Conservation (phyloP, 441 rosid species). For the Erysimum cheiri region DNA sequence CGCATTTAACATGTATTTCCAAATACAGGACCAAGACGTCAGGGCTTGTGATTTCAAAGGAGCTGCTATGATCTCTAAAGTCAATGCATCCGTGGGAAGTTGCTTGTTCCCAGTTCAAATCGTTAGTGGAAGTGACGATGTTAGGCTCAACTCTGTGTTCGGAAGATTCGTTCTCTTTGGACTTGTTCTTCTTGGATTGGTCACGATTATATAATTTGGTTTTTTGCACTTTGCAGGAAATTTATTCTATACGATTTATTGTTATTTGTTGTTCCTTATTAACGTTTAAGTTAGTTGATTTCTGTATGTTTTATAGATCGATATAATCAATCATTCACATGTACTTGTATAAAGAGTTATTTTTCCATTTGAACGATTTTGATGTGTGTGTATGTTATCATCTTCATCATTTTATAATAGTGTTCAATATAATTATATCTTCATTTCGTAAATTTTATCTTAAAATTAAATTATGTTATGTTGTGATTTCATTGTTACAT, state of each 20-base stretch:
- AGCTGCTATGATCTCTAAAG: constrained; percentile 48
- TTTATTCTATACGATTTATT: not conserved
- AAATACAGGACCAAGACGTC: constrained; percentile 59
- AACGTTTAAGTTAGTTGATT: constrained; percentile 34
- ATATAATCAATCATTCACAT: constrained; percentile 5
- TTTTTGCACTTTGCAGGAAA: constrained; percentile 12
- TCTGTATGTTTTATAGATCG: constrained; percentile 16
- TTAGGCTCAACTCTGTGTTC: constrained; percentile 36
- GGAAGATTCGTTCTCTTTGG: constrained; percentile 36
- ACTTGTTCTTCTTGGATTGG: constrained; percentile 44
- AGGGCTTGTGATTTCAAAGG: constrained; percentile 74
- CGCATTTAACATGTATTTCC: constrained; percentile 79
- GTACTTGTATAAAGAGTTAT: constrained; percentile 9
- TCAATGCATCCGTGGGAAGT: constrained; percentile 48
- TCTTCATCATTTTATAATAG: not conserved
- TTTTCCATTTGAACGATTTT: not conserved
- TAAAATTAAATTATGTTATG: not conserved
- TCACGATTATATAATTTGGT: constrained; percentile 26
- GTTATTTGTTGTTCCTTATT: constrained; percentile 28
- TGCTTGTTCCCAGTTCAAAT: constrained; percentile 71
- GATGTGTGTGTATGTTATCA: not conserved
- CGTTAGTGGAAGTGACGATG: constrained; percentile 42
- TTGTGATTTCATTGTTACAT: not conserved
- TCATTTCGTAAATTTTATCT: not conserved
- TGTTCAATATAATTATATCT: not conserved